phyloP scores from a whole-genome alignment of 2,329 filamentous ascomycete genomes.

The Penicillium sp. region DNA sequence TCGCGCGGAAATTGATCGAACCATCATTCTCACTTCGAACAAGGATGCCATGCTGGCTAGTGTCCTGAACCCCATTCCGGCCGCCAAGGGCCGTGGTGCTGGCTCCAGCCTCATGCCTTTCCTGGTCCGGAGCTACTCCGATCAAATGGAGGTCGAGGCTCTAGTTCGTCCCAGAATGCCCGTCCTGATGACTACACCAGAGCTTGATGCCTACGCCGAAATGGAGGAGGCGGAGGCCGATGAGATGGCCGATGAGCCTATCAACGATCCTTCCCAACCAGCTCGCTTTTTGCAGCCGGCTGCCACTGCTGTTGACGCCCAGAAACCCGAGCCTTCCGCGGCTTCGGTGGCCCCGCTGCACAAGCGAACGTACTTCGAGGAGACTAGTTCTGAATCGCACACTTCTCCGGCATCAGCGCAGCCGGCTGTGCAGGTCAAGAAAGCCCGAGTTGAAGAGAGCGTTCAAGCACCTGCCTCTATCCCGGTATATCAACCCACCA shows the following conservation, averaged over 20 bases:
- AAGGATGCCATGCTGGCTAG: constrained; percentile 77
- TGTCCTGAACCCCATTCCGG: constrained; percentile 73
- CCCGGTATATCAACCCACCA: constrained; percentile 13
- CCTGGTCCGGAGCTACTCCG: constrained; percentile 65
- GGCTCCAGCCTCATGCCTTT: constrained; percentile 79
- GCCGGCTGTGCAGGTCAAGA: constrained; percentile 30
- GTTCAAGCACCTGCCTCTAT: constrained; percentile 1
- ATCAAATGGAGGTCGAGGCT: constrained; percentile 69
- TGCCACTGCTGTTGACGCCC: constrained; percentile 14
- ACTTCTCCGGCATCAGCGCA: constrained; percentile 2
- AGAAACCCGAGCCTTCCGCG: constrained; percentile 10
- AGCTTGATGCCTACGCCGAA: constrained; percentile 28
- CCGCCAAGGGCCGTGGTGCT: constrained; percentile 61
- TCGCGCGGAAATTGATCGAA: constrained; percentile 76
- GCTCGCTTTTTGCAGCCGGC: constrained; percentile 28
- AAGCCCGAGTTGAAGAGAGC: constrained; percentile 33
- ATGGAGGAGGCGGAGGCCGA: constrained; percentile 36
- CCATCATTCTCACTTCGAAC: constrained; percentile 70
- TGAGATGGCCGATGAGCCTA: constrained; percentile 13
- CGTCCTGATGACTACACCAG: constrained; percentile 36
- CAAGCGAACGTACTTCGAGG: constrained; percentile 34
- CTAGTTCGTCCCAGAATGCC: constrained; percentile 60
- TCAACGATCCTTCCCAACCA: constrained; percentile 17
- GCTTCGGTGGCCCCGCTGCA: constrained; percentile 13
- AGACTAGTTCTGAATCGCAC: constrained; percentile 13